Percentiles rank a stretch among this genome's conserved stretches.
These are phyloP conservation scores for Euphorbia celastroides DNA, from an alignment of 441 rosid genomes.

Conservation along the genomic window DNA sequence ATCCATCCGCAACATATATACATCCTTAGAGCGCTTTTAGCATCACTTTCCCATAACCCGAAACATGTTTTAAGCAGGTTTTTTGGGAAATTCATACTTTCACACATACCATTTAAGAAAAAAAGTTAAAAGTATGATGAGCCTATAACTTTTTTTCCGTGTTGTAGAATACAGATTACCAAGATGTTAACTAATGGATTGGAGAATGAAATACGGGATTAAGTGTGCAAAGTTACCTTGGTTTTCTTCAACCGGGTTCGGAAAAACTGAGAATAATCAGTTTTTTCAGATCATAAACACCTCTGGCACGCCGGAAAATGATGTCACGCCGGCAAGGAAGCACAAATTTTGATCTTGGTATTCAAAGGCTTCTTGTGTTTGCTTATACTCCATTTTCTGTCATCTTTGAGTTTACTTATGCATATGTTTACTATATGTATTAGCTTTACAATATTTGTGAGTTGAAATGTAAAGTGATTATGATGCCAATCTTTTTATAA, in stretches of 20 bases:
- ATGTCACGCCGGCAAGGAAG: constrained; percentile 16
- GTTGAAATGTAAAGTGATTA: constrained; percentile 13
- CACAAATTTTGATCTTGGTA: constrained; percentile 7
- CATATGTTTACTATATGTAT: constrained; percentile 19
- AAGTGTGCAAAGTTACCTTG: not conserved
- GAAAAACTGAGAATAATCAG: constrained; percentile 5
- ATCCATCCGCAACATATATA: too few relatives aligned
- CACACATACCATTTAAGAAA: too few relatives aligned
- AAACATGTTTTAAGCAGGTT: too few relatives aligned
- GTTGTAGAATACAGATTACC: too few relatives aligned
- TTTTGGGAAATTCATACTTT: too few relatives aligned
- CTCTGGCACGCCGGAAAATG: constrained; percentile 15
- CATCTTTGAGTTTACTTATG: constrained; percentile 15
- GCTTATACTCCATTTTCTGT: constrained; percentile 34
- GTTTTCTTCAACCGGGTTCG: not conserved
- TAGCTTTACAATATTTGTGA: constrained; percentile 10
- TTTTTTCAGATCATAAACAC: not conserved
- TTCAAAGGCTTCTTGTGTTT: constrained; percentile 18
- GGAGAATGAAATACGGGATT: too few relatives aligned
- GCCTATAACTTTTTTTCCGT: too few relatives aligned
- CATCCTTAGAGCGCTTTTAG: too few relatives aligned
- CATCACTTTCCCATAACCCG: too few relatives aligned
- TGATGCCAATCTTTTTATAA: constrained; percentile 7
- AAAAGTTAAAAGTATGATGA: too few relatives aligned
- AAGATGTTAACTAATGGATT: too few relatives aligned